These are phyloP conservation scores for Stagonosporopsis chrysanthemi DNA, from an alignment of 2,329 filamentous ascomycete genomes.

Conservation along the genomic window DNA sequence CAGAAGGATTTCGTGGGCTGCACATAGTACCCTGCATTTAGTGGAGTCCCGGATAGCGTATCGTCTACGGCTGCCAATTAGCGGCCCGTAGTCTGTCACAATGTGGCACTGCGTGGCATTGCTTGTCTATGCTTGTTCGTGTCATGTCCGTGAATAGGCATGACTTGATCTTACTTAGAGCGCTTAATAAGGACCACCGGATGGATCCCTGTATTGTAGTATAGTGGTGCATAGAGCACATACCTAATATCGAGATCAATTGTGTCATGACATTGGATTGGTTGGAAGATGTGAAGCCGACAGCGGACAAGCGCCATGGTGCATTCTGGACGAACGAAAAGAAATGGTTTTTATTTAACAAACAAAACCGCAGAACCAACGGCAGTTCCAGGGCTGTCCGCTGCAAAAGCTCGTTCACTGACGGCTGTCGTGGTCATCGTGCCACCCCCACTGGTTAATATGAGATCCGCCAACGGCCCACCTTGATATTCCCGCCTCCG, in stretches of 20 bases:
- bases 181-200: constrained; percentile 22
- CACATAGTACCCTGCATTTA: constrained; percentile 15
- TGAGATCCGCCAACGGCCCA: constrained; percentile 13
- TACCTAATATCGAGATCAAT: constrained; percentile 25
- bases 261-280: not conserved
- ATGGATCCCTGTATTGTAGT: constrained; percentile 24
- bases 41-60: constrained; percentile 32
- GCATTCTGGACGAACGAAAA: not conserved
- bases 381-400: not conserved
- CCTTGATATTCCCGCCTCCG: constrained; percentile 15
- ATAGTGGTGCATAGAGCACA: constrained; percentile 14
- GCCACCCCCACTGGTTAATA: constrained; percentile 2
- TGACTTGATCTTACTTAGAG: constrained; percentile 9
- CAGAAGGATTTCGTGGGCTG: constrained; percentile 18
- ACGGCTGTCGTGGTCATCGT: constrained; percentile 2
- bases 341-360: not conserved
- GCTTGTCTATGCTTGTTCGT: constrained; percentile 15
- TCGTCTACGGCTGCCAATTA: constrained; percentile 19
- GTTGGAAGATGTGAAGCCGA: not conserved
- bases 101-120: constrained; percentile 17
- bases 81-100: constrained; percentile 12
- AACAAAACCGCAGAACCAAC: not conserved
- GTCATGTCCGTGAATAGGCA: constrained; percentile 8
- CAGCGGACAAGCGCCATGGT: not conserved
- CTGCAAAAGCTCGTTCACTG: not conserved